phyloP scores from a whole-genome alignment of 495 filamentous ascomycete species.

The Daldinia grandis region DNA sequence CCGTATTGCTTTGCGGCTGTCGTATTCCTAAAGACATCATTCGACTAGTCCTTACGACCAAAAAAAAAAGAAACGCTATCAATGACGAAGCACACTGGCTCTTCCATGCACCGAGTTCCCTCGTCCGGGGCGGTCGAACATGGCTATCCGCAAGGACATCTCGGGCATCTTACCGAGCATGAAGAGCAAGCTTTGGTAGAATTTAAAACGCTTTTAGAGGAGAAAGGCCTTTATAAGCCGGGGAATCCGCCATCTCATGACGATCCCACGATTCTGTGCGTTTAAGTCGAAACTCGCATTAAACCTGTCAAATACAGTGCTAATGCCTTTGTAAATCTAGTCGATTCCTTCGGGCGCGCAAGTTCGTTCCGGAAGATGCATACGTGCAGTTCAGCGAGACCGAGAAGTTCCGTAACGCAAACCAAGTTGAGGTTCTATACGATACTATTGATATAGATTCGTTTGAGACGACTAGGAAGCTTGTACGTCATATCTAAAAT shows the following conservation, averaged over 20 bases:
- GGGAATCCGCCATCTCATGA: constrained; percentile 70
- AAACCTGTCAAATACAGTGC: constrained; percentile 7
- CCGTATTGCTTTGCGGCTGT: background rate
- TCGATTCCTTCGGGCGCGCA: constrained; percentile 81
- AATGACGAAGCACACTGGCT: constrained; percentile 35
- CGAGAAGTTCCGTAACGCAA: constrained; percentile 84
- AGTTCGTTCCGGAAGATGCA: constrained; percentile 75
- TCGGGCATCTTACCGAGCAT: constrained; percentile 73
- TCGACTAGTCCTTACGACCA: constrained; percentile 7
- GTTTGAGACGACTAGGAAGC: constrained; percentile 77
- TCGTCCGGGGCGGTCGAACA: constrained; percentile 51
- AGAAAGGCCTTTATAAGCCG: constrained; percentile 72
- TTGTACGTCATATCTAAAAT: constrained; percentile 62
- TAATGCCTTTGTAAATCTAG: constrained; percentile 51
- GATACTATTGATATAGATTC: constrained; percentile 81
- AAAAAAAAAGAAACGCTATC: constrained; percentile 3
- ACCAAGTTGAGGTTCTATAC: constrained; percentile 76
- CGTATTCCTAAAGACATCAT: background rate
- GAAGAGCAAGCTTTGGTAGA: constrained; percentile 70
- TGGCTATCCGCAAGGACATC: constrained; percentile 70
- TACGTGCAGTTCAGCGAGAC: constrained; percentile 87
- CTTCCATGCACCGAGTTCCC: constrained; percentile 44
- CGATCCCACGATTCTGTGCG: constrained; percentile 83
- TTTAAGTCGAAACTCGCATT: constrained; percentile 23
- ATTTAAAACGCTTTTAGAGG: constrained; percentile 72